A percentile compares a stretch with the other conserved stretches of the same genome.
phyloP scores from a whole-genome alignment of 78 protist genomes.

The Dictyostelium intermedium region DNA sequence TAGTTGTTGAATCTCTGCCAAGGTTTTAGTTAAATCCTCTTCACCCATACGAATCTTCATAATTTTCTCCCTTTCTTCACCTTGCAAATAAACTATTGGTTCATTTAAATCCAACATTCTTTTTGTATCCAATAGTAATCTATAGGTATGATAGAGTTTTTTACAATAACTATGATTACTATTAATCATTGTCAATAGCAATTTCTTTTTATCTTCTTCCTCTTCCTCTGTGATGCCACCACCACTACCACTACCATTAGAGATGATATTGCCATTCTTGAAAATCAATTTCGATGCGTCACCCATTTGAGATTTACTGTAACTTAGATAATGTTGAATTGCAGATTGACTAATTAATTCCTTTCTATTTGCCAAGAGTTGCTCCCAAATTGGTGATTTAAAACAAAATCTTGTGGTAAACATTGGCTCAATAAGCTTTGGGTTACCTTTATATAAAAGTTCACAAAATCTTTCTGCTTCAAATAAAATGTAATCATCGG shows the following conservation, averaged over 20 bases:
- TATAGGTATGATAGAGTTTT: slow-evolving; percentile 59
- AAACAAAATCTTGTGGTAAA: slow-evolving; percentile 29
- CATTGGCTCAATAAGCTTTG: slow-evolving; percentile 61
- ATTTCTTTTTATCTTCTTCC: neutral
- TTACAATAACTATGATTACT: slow-evolving; percentile 49
- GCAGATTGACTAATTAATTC: slow-evolving; percentile 33
- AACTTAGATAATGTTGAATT: slow-evolving; percentile 36
- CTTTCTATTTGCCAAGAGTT: neutral
- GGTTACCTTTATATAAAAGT: slow-evolving; percentile 55
- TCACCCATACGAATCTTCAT: slow-evolving; percentile 55
- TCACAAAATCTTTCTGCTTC: slow-evolving; percentile 34
- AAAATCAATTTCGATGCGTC: slow-evolving; percentile 22
- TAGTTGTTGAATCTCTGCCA: slow-evolving; percentile 1
- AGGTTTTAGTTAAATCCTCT: neutral
- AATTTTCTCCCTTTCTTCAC: slow-evolving; percentile 34
- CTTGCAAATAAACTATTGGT: slow-evolving; percentile 33
- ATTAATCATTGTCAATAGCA: neutral
- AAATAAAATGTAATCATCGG: slow-evolving; percentile 51
- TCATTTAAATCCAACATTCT: slow-evolving; percentile 27
- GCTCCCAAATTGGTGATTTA: slow-evolving; percentile 12
- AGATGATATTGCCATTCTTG: neutral
- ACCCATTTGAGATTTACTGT: slow-evolving; percentile 38
- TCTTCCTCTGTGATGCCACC: no score
- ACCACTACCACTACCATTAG: no score
- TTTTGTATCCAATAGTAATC: slow-evolving; percentile 20